Evolutionary conservation across 2,329 filamentous ascomycete species (phyloP).

Genomic region (Onygenales sp.): DNA sequence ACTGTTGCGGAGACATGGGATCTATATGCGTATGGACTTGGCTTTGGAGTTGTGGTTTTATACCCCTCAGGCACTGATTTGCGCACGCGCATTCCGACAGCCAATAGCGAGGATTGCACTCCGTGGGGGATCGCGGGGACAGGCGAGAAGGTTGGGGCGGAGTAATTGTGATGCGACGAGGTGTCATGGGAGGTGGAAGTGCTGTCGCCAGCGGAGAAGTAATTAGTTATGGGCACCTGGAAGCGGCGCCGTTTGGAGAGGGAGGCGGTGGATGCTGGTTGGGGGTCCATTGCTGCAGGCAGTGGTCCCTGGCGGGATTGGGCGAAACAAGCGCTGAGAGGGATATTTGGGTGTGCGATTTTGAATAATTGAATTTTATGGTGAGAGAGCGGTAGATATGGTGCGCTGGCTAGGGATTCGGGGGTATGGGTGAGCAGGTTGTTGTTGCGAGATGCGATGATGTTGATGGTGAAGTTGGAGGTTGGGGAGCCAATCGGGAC

Average conservation of each 20-base stretch:
- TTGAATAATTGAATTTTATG: no score
- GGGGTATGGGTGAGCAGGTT: no score
- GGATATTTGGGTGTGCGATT: no score
- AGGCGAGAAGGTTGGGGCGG: conserved; percentile 27
- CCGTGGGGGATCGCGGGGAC: conserved; percentile 50
- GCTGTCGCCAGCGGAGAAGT: conserved; percentile 21
- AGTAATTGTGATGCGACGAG: conserved; percentile 31
- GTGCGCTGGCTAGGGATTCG: no score
- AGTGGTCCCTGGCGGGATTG: no score
- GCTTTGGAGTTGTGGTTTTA: conserved; percentile 50
- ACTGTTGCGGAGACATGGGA: neutral
- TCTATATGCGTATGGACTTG: neutral
- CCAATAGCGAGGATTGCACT: conserved; percentile 75
- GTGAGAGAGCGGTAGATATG: no score
- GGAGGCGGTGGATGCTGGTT: conserved; percentile 6
- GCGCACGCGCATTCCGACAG: conserved; percentile 86
- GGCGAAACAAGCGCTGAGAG: no score
- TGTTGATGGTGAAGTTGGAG: no score
- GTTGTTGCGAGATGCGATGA: no score
- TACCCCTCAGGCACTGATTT: conserved; percentile 92
- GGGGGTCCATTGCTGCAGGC: conserved; percentile 8
- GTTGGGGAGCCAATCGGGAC: no score
- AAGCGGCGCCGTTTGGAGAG: conserved; percentile 36
- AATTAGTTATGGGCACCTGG: conserved; percentile 34
- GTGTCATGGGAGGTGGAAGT: conserved; percentile 10